A percentile compares a stretch with the other conserved stretches of the same genome.
These are phyloP conservation scores for Dissophora ornata DNA, from an alignment of 192 early-diverging fungal genomes.

Conservation along the genomic window DNA sequence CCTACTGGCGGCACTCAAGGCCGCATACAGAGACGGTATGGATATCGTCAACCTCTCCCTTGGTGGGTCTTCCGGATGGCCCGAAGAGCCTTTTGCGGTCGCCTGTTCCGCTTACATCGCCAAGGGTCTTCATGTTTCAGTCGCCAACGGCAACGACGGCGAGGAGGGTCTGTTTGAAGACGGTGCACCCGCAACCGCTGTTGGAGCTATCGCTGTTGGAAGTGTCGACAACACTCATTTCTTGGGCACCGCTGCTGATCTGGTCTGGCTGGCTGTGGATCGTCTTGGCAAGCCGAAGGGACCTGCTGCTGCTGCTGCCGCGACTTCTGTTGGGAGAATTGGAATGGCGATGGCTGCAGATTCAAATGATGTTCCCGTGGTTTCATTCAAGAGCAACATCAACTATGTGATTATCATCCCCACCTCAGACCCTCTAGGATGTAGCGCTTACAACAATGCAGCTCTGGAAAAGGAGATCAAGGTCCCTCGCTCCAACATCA, in stretches of 20 bases:
- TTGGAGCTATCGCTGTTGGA: slow-evolving; percentile 64
- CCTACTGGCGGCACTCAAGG: slow-evolving; percentile 78
- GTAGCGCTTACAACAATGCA: slow-evolving; percentile 54
- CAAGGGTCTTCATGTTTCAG: slow-evolving; percentile 63
- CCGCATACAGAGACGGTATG: slow-evolving; percentile 74
- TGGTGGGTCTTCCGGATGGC: slow-evolving; percentile 72
- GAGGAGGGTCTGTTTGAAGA: slow-evolving; percentile 56
- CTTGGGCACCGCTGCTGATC: slow-evolving; percentile 28
- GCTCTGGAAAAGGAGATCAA: slow-evolving; percentile 55
- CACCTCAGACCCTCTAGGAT: slow-evolving; percentile 11
- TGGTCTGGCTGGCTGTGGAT: slow-evolving; percentile 9
- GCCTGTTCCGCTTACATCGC: slow-evolving; percentile 64
- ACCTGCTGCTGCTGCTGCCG: background rate
- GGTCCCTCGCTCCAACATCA: slow-evolving; percentile 51
- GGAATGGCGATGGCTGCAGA: slow-evolving; percentile 35
- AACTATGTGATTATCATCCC: slow-evolving; percentile 23
- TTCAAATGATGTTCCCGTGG: slow-evolving; percentile 14
- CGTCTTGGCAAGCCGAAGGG: background rate
- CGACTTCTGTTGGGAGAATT: slow-evolving; percentile 8
- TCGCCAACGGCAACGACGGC: slow-evolving; percentile 77
- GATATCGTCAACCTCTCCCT: slow-evolving; percentile 89
- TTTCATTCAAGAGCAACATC: slow-evolving; percentile 16
- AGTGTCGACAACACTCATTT: slow-evolving; percentile 49
- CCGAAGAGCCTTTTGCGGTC: slow-evolving; percentile 67
- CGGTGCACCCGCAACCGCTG: slow-evolving; percentile 31